These are phyloP conservation scores for Alternaria dauci DNA, from an alignment of 2,329 filamentous ascomycete genomes.

Conservation along the genomic window DNA sequence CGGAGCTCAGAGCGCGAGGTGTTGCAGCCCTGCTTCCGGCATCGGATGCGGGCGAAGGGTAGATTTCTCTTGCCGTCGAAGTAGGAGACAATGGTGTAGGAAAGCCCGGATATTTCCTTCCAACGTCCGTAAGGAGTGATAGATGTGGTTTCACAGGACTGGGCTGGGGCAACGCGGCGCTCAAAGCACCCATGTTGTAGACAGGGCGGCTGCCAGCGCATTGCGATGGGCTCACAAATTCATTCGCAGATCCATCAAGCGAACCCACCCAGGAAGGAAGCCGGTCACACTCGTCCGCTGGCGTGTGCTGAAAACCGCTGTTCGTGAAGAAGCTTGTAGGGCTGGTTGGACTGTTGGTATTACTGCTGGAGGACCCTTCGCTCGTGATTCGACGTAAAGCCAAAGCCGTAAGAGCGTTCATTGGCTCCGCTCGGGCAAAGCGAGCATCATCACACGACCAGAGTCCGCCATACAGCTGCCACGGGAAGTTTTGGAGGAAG, in stretches of 20 bases:
- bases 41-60: conserved; percentile 39
- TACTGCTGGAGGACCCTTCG: conserved; percentile 31
- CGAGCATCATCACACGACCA: conserved; percentile 50
- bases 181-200: conserved; percentile 31
- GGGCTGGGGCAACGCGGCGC: conserved; percentile 8
- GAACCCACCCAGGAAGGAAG: conserved; percentile 22
- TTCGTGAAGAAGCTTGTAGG: conserved; percentile 27
- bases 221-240: conserved; percentile 7
- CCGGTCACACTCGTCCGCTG: conserved; percentile 2
- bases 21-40: conserved; percentile 19
- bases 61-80: conserved; percentile 35
- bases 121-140: conserved; percentile 39
- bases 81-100: conserved; percentile 45
- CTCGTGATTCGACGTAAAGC: conserved; percentile 43
- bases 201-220: conserved; percentile 16
- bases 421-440: conserved; percentile 43
- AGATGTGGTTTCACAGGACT: conserved; percentile 21
- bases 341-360: conserved; percentile 24
- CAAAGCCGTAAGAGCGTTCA: conserved; percentile 35
- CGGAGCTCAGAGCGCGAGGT: conserved; percentile 21
- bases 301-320: conserved; percentile 18
- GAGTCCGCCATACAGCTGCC: conserved; percentile 50
- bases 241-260: conserved; percentile 21
- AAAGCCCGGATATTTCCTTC: conserved; percentile 45
- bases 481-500: conserved; percentile 50